Evolutionary conservation across 495 filamentous ascomycete genomes (phyloP), one percentile per base, ranked within the genome.

Genomic region (Hypoxylon intermedium): DNA sequence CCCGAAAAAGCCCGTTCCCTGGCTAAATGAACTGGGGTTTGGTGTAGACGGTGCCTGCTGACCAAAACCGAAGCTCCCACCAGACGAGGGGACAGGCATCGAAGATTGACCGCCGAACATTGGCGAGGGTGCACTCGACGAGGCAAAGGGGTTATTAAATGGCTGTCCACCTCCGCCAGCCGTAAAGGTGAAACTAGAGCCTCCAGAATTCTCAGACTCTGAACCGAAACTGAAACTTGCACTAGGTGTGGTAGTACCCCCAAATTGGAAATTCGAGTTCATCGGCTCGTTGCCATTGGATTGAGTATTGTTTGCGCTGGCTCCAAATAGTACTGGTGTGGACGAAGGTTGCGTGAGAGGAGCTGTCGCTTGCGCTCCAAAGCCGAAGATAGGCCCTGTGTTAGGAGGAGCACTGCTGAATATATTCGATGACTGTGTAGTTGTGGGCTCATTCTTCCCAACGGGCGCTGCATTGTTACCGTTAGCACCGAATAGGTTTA

Each of bases 101-200:
- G 71, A 44, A 23, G 54, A n/a, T 21, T 67, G 67, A 21, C 59
- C 65, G 1, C 52, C 61, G 7, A 68, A 66, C 26, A 46, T 42
- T 4, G 68, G 59, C 1, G 55, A 26, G 5, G 41, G 11, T 12
- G 68, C 19, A 11, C 40, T 52, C n/a, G 68, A 47, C 12, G 70
- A 46, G 12, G 75, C 47, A 47, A 79, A 79, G 6, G 76, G 76
- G 49, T 80, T 80, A 40, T 75, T 75, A 36, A 78, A 60, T 1
- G 72, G 51, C 7, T 61, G 46, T 2, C 53, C 63, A 31, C 65
- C 62, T 1, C 63, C 71, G 0, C 71, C 75, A 7, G 74, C 63
- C 5, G 70, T 63, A 51, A 79, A 81, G 15, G 69, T 76, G 61
- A 79, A 79, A 5, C 73, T 67, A 12, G 69, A 33, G 37, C 54